A percentile compares a stretch with the other conserved stretches of the same genome.
phyloP scores from a whole-genome alignment of 1,139 yeast species.

The Hemisphaericaspora xylofermentans region DNA sequence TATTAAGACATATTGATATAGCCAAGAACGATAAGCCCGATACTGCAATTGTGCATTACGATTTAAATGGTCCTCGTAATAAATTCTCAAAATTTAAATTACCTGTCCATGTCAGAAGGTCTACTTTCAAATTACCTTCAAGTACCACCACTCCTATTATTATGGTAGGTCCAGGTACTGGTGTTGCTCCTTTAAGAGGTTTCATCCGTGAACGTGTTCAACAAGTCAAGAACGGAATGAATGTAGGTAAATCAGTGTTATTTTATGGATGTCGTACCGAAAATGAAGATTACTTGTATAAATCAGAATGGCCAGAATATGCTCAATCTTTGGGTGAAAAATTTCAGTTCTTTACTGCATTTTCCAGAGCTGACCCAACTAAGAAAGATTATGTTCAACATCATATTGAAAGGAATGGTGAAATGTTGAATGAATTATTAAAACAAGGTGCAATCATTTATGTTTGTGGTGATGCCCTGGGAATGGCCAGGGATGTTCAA shows the following conservation, averaged over 20 bases:
- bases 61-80: constrained; percentile 79
- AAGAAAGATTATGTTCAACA: constrained; percentile 89
- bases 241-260: constrained; percentile 70
- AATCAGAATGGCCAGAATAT: constrained; percentile 82
- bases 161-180: constrained; percentile 97
- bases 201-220: constrained; percentile 78
- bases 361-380: constrained; percentile 66
- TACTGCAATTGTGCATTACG: constrained; percentile 56
- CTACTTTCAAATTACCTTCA: constrained; percentile 91
- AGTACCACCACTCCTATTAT: constrained; percentile 82
- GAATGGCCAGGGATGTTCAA: constrained; percentile 97
- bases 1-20: constrained; percentile 70
- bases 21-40: constrained; percentile 50
- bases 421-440: constrained; percentile 56
- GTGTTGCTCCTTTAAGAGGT: constrained; percentile 97
- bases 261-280: constrained; percentile 86
- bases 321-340: constrained; percentile 60
- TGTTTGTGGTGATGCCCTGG: constrained; percentile 96
- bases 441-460: constrained; percentile 81
- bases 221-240: constrained; percentile 42
- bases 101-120: constrained; percentile 92
- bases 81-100: constrained; percentile 56
- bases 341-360: constrained; percentile 78
- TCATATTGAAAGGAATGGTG: constrained; percentile 59
- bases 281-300: constrained; percentile 75